phyloP scores from a whole-genome alignment of 495 filamentous ascomycete species.

The Talaromyces thailandensis region DNA sequence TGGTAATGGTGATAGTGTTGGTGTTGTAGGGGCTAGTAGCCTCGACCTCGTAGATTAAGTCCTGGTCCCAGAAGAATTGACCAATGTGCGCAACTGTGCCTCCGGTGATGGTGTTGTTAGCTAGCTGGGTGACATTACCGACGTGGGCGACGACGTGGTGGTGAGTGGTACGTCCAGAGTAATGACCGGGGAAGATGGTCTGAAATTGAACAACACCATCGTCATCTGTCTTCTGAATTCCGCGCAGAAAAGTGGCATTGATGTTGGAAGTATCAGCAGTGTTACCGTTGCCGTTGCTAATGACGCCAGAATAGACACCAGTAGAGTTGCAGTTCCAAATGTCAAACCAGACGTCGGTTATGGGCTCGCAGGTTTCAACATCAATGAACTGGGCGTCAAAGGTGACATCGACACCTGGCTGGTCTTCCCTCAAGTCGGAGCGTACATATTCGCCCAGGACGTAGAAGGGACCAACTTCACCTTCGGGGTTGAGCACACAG shows the following conservation, averaged over 20 bases:
- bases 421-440: conserved; percentile 34
- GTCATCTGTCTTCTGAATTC: conserved; percentile 36
- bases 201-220: conserved; percentile 41
- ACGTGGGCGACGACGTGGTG: conserved; percentile 39
- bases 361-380: conserved; percentile 39
- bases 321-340: conserved; percentile 51
- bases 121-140: conserved; percentile 23
- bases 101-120: conserved; percentile 41
- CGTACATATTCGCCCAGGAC: conserved; percentile 40
- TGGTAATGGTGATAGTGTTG: conserved; percentile 36
- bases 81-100: conserved; percentile 46
- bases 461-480: conserved; percentile 22
- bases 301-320: conserved; percentile 37
- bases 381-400: conserved; percentile 49
- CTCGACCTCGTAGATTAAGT: conserved; percentile 36
- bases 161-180: conserved; percentile 39
- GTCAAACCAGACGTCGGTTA: conserved; percentile 40
- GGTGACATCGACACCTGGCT: conserved; percentile 40
- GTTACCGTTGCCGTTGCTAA: conserved; percentile 14
- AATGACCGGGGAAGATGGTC: conserved; percentile 45
- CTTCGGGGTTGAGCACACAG: conserved; percentile 19
- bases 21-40: conserved; percentile 43
- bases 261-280: conserved; percentile 24
- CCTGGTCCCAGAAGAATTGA: conserved; percentile 52
- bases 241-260: conserved; percentile 41